Base-by-base conservation (phyloP, 108 stramenopile genomes). In the Conticribra weissflogii region DNA sequence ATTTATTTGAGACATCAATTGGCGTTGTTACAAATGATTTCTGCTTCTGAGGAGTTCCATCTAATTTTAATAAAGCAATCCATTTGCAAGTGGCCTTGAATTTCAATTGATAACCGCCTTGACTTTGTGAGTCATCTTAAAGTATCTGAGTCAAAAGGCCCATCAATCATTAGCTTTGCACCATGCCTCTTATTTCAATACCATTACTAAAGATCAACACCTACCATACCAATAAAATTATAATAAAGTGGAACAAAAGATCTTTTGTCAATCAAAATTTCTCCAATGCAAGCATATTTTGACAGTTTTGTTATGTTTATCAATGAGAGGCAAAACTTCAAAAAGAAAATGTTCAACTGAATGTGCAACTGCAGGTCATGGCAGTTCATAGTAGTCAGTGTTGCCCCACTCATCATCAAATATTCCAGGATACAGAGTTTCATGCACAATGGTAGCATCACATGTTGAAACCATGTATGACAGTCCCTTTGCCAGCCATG, bases 261-360 rank as follows among this genome's bases (percentile, higher is more conserved):
- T 70, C 55, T n/a, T 23, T 32, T 14, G 68, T 70, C 25, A 41
- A 3, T 58, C 68, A 70, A 47, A 3, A 59, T 22, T 49, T 70
- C 27, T 70, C n/a, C 33, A 70, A 24, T 3, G 28, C 23, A 27
- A 70, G 68, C 30, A 17, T 45, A 15, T 29, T 23, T 44, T 70
- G 68, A 8, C 58, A 58, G n/a, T n/a, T 4, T 60, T 50, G 45
- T 70, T 70, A 45, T 59, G 68, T 12, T 54, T 12, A 41, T 41
- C 36, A 48, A 74, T 66, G 7, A 57, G 7, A 30, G 61, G 61
- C 0, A 18, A 19, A 27, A 29, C 17, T 28, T 58, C 29, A 58
- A 46, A 74, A 14, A 51, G 50, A 25, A 66, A 58, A 27, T 61
- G n/a, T n/a, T n/a, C n/a, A n/a, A n/a, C n/a, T n/a, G n/a, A n/a